Conservation (phyloP, 345 rosid species). For the Cardiospermum halicacabum region DNA sequence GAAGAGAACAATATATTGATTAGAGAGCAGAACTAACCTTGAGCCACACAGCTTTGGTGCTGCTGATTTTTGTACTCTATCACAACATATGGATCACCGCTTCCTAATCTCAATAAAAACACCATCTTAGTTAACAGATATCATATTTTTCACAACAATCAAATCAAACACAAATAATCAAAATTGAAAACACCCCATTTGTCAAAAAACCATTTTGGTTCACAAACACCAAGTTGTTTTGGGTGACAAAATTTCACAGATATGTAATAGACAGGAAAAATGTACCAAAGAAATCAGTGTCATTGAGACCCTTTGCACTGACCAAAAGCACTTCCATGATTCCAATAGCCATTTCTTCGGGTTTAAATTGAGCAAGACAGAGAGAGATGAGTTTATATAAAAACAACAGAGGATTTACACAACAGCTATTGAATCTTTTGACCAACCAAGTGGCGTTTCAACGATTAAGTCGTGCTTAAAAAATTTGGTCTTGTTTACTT, state of each 20-base stretch:
- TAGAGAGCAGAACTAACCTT: conserved; percentile 36
- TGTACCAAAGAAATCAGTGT: background rate
- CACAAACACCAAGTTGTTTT: background rate
- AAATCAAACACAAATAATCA: background rate
- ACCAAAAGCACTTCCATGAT: background rate
- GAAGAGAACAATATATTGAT: background rate
- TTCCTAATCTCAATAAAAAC: background rate
- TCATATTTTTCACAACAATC: background rate
- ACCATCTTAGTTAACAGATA: background rate
- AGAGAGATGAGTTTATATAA: too few relatives aligned
- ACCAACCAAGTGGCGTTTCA: too few relatives aligned
- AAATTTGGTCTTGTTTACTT: too few relatives aligned
- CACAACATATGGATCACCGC: conserved; percentile 64
- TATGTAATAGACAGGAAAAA: background rate
- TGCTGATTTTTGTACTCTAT: conserved; percentile 67
- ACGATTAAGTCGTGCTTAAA: too few relatives aligned
- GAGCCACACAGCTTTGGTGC: conserved; percentile 58
- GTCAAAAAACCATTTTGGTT: background rate
- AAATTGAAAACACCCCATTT: background rate
- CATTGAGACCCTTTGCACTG: background rate
- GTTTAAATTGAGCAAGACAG: too few relatives aligned
- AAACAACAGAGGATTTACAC: too few relatives aligned
- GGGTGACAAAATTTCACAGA: background rate
- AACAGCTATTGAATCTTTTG: too few relatives aligned
- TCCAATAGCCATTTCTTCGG: background rate